Evolutionary conservation across 2,329 filamentous ascomycete species (phyloP), one percentile per base, ranked within the genome.

Genomic region (Gyromitra esculenta): DNA sequence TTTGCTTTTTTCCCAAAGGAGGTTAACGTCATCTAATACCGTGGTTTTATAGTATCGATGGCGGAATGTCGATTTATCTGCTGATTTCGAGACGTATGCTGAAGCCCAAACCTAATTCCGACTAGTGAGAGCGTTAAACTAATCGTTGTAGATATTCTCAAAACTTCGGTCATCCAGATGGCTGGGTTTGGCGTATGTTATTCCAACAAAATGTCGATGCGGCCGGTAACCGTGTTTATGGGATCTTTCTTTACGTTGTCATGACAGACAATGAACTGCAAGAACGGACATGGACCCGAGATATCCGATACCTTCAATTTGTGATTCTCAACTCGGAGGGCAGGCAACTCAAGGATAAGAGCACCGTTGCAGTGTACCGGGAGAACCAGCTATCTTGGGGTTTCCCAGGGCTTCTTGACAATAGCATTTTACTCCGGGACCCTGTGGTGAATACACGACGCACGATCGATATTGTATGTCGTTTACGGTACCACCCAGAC

Each of bases 131-230:
- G 70, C 50, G 25, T 60, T 25, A 31, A 62, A 54, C 76, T 78
- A 43, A 69, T 64, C 35, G 52, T 62, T 74, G 31, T 50, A 79
- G 78, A 72, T 79, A 79, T 56, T 79, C 78, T 5, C 77, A 76
- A 73, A 79, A 79, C 39, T 79, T 79, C 48, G 78, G 78, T 45
- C 78, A 79, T 50, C 77, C 78, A 45, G 78, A 79, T 65, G 78
- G 78, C 50, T 79, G 78, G 78, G 78, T 79, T 48, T 79, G 78
- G 78, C 77, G 78, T 31, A 79, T 79, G 72, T 69, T 79, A 39
- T 79, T 79, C 52, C 78, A 79, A 59, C 78, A 79, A 41, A 79
- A 79, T 60, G 78, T 79, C n/a, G 78, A 79, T 69, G 75, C 78
- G 50, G 76, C 73, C 63, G 78, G 78, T 54, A 79, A 79, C 70